Evolutionary conservation across 148 eudicot species (phyloP), one percentile per base, ranked within the genome.

Genomic region (Limonium bicolor): DNA sequence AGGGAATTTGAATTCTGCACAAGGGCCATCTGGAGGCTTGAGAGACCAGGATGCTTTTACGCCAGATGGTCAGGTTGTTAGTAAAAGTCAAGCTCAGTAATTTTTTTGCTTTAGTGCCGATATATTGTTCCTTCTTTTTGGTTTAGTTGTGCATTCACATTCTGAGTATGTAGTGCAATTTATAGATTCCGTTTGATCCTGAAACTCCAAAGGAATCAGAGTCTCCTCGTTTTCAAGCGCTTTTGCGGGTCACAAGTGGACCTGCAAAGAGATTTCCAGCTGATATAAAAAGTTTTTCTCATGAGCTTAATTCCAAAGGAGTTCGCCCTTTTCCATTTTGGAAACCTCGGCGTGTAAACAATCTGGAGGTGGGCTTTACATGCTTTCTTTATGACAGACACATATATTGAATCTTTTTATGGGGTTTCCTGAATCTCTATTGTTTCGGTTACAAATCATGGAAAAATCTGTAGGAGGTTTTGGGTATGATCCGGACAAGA

Each of bases 181-280:
- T 56, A 27, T 48, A 92, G 99, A 62, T 75, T 38, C 54, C 94
- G 36, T 76, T 59, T 53, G 99, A 85, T 46, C 78, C 82, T 56
- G 99, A 92, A 41, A 92, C 86, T 55, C 99, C 99, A 35, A 92
- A 92, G 71, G 99, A 92, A 63, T 92, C 99, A 30, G 99, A 92
- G 68, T 92, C 99, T 61, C 99, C 99, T 17, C 95, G 99, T 35
- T 81, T 92, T 64, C 93, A 85, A 85, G 99, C 95, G 48, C 85
- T 92, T 55, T 81, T 92, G 16, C 94, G 99, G 46, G 74, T 86
- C 27, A 92, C 99, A 33, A 92, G 94, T 74, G 95, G 86, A 30
- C 95, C 95, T 10, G 76, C 82, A 60, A 86, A 81, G 73, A 76
- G 94, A 58, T 62, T 63, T 69, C 99, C 95, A 25, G 66, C 65